Percentiles rank a stretch among this genome's conserved stretches.
Evolutionary conservation across 352 stramenopile genomes (phyloP).

Genomic region (Blastocystis sp.): DNA sequence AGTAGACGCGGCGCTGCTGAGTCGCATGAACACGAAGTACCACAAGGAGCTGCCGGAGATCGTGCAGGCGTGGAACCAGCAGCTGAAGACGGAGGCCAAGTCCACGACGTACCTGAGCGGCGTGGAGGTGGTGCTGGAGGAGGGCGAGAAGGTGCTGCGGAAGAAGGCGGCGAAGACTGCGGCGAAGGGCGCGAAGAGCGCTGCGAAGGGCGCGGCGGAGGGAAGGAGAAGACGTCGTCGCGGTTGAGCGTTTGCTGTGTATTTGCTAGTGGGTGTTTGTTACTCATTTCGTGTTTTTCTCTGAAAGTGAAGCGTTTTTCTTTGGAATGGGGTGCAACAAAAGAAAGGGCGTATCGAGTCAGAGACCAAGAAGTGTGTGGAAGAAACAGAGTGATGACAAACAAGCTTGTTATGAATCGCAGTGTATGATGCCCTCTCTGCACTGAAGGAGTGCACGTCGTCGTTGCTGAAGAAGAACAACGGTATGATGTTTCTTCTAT

Average conservation of each 20-base stretch:
- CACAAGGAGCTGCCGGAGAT: slow-evolving; percentile 64
- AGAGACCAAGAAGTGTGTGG: too few species aligned
- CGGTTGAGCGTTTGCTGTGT: slow-evolving; percentile 19
- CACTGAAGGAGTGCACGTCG: too few species aligned
- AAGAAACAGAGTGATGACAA: too few species aligned
- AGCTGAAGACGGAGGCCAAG: slow-evolving; percentile 43
- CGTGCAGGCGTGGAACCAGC: slow-evolving; percentile 60
- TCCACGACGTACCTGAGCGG: slow-evolving; percentile 10
- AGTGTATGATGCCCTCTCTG: too few species aligned
- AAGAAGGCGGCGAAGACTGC: not conserved
- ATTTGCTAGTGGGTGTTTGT: not conserved
- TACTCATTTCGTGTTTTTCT: too few species aligned
- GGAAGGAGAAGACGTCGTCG: slow-evolving; percentile 60
- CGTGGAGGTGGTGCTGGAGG: slow-evolving; percentile 62
- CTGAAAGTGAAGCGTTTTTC: too few species aligned
- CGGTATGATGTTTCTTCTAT: too few species aligned
- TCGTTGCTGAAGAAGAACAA: too few species aligned
- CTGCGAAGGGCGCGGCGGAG: not conserved
- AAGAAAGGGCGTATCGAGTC: too few species aligned
- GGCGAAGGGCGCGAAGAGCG: not conserved
- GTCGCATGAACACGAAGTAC: slow-evolving; percentile 62
- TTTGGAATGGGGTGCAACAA: too few species aligned
- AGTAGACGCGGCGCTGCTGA: slow-evolving; percentile 58
- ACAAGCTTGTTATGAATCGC: too few species aligned
- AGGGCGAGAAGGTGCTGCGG: not conserved